These are phyloP conservation scores for Podospora pseudopauciseta DNA, from an alignment of 495 filamentous ascomycete genomes.

Conservation along the genomic window DNA sequence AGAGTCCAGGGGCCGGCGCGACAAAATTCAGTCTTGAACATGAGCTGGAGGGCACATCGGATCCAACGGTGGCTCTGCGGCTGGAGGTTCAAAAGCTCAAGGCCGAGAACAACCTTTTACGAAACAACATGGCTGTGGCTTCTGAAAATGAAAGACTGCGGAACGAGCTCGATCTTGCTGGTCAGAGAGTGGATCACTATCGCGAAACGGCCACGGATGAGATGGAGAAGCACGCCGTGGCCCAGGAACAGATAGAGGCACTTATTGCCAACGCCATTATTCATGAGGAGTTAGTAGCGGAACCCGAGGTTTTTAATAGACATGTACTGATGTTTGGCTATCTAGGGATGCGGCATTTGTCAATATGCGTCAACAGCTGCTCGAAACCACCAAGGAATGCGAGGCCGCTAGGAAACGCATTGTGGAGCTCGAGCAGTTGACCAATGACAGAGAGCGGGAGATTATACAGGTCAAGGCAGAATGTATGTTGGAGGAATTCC, in stretches of 20 bases:
- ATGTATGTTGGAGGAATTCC: constrained; percentile 25
- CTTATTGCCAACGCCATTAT: constrained; percentile 44
- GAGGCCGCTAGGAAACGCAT: constrained; percentile 38
- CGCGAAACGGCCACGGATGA: constrained; percentile 46
- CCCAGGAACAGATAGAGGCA: constrained; percentile 49
- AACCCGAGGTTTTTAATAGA: constrained; percentile 19
- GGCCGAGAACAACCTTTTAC: constrained; percentile 51
- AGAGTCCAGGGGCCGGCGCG: constrained; percentile 25
- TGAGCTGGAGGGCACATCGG: constrained; percentile 36
- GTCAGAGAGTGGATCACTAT: constrained; percentile 36
- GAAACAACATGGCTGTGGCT: constrained; percentile 45
- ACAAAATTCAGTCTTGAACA: constrained; percentile 39
- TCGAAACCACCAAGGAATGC: constrained; percentile 31
- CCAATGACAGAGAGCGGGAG: constrained; percentile 46
- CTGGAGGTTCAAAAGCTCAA: constrained; percentile 49
- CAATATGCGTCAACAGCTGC: constrained; percentile 36
- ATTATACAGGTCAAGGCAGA: constrained; percentile 40
- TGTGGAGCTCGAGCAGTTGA: constrained; percentile 43
- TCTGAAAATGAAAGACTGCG: constrained; percentile 49
- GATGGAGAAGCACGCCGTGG: constrained; percentile 49
- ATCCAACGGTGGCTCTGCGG: constrained; percentile 31
- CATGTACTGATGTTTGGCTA: constrained; percentile 38
- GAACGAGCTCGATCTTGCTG: constrained; percentile 45
- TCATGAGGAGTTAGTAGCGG: constrained; percentile 47
- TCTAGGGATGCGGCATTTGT: constrained; percentile 38